Base-by-base conservation (phyloP, 1,139 yeast species). In the Diutina rugosa region DNA sequence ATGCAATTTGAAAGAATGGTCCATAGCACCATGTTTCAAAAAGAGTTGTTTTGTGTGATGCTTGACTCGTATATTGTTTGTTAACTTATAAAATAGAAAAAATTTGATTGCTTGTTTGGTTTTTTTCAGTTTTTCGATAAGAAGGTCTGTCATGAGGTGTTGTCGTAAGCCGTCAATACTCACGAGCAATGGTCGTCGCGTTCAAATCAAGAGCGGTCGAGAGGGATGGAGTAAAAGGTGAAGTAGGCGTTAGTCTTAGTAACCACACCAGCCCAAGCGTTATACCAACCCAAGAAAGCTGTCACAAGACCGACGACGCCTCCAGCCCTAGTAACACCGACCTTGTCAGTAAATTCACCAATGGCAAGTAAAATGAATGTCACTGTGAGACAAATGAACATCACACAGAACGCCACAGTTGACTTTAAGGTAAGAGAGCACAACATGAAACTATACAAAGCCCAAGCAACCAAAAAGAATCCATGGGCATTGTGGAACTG, bases 271-370 rank as follows among this genome's bases (percentile, higher is more conserved):
- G 78, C 74, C 57, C 68, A 71, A 58, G 73, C 78, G 62, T 79
- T 79, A 66, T 77, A 85, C 73, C 85, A 84, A 4, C 88, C 93
- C 56, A 79, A 65, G 51, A 81, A 70, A 7, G 87, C 80, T 21
- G 87, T 77, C 52, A 85, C 65, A 45, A 85, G 71, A 35, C 90
- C 88, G 62, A 83, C 69, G 54, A 82, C 82, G 51, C 91, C 93
- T 59, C 90, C 91, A 16, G 89, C 90, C 63, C 78, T 80, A 53
- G 73, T 71, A 6, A 77, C 71, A 28, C 72, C 71, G 7, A 71
- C 74, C 16, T 72, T 71, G 2, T 74, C 77, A n/a, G 76, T 69
- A 62, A 84, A 80, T 56, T 74, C 76, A 28, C 83, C 89, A 56
- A 79, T 78, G 21, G 83, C 76, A 63, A 86, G 74, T 57, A 84